Evolutionary conservation across 768 basidiomycete genomes (phyloP), one percentile per base, ranked within the genome.

Genomic region (Hygrocybe coccinea): DNA sequence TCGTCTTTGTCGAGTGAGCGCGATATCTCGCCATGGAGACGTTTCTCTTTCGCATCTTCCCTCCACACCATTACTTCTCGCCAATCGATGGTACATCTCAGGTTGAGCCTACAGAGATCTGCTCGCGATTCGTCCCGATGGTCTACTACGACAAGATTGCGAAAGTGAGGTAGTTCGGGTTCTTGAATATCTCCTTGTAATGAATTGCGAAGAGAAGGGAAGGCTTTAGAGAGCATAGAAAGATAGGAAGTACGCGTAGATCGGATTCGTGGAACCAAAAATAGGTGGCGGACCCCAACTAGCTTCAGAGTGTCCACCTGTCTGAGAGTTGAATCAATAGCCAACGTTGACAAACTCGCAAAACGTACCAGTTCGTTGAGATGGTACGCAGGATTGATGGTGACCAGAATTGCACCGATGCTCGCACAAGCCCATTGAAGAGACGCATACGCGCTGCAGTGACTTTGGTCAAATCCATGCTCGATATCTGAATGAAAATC

Each of bases 361-460:
- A n/a, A 14, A 72, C 79, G 50, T 56, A 89, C 88, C 50, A 92
- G 74, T 64, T 93, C 90, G 34, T 78, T 74, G 5, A 83, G 60
- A 24, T 85, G 81, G 65, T 89, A 91, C 0, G 89, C 87, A 2
- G 90, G 91, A 60, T 93, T 93, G 45, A 92, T 75, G 7, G 90
- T 91, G 19, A 88, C 89, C 35, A 91, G 69, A 52, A 91, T 83
- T 11, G 87, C 89, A n/a, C 90, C 90, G 56, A 91, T 78, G 49
- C 81, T 82, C n/a, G 89, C 87, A 56, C 86, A 88, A 2, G 90
- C 90, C 90, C 89, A 91, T 62, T 93, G 90, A 21, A 91, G 70
- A 72, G 80, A 76, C 0, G 89, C 89, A 65, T 93, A 93, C 15
- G 87, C 76, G 63, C 89, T 91, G 58, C 29, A 57, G 29, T 43